phyloP scores from a whole-genome alignment of 192 early-diverging fungal genomes.

The Funneliformis mosseae region DNA sequence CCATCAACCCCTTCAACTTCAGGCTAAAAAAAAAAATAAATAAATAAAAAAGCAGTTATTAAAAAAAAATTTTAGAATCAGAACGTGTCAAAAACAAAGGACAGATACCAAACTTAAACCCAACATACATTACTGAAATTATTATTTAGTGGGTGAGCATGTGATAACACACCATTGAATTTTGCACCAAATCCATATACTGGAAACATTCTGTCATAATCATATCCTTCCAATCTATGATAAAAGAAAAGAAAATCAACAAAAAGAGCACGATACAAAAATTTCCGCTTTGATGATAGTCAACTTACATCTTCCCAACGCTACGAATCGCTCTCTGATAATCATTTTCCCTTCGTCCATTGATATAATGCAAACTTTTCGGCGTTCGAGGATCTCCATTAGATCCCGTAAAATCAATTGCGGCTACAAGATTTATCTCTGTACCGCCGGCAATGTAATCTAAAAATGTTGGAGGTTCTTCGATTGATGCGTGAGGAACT shows the following conservation, averaged over 20 bases:
- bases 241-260: not conserved
- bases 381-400: slow-evolving; percentile 56
- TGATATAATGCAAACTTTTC: slow-evolving; percentile 51
- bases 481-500: not conserved
- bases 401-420: slow-evolving; percentile 59
- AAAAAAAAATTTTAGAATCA: not conserved
- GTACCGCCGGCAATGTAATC: slow-evolving; percentile 57
- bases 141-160: slow-evolving; percentile 52
- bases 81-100: not conserved
- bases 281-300: not conserved
- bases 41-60: not conserved
- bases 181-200: slow-evolving; percentile 62
- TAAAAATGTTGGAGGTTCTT: slow-evolving; percentile 45
- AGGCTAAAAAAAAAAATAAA: slow-evolving; percentile 43
- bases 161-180: slow-evolving; percentile 44
- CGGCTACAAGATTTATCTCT: slow-evolving; percentile 47
- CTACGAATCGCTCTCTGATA: slow-evolving; percentile 54
- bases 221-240: slow-evolving; percentile 50
- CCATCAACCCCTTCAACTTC: slow-evolving; percentile 57
- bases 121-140: slow-evolving; percentile 36
- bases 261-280: not conserved
- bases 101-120: not conserved
- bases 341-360: slow-evolving; percentile 41
- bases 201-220: slow-evolving; percentile 52
- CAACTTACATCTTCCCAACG: slow-evolving; percentile 45